A percentile compares a stretch with the other conserved stretches of the same genome.
Evolutionary conservation across 352 stramenopile genomes (phyloP).

Genomic region (Blastocystis sp.): DNA sequence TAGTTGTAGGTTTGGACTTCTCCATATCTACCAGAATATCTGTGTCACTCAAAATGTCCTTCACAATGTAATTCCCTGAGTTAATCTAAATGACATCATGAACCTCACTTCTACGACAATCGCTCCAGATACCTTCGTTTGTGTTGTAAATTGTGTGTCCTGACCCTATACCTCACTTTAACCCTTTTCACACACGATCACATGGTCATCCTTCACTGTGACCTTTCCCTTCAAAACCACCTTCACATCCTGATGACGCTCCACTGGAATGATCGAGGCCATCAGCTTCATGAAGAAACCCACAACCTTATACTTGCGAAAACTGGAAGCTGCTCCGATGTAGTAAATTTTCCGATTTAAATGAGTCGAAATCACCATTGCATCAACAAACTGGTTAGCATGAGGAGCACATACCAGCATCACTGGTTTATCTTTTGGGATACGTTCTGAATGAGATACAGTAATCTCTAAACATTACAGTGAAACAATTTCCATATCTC

Average conservation of each 20-base stretch:
- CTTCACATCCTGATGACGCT: constrained; percentile 60
- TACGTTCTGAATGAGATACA: constrained; percentile 33
- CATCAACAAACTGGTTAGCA: constrained; percentile 61
- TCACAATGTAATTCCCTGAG: constrained; percentile 37
- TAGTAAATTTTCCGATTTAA: constrained; percentile 59
- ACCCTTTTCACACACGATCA: not conserved
- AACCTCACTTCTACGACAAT: not conserved
- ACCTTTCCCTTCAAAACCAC: constrained; percentile 5
- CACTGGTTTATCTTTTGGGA: constrained; percentile 59
- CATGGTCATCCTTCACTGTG: constrained; percentile 17
- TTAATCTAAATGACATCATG: not conserved
- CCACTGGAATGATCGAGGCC: constrained; percentile 53
- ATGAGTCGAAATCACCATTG: constrained; percentile 58
- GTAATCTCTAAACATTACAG: constrained; percentile 45
- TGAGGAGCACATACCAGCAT: constrained; percentile 61
- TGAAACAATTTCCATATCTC: not conserved
- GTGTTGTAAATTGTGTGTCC: constrained; percentile 13
- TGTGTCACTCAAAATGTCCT: not conserved
- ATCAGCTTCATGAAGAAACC: constrained; percentile 63
- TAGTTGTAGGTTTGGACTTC: constrained; percentile 5
- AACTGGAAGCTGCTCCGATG: constrained; percentile 54
- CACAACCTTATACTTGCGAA: constrained; percentile 57
- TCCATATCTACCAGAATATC: not conserved
- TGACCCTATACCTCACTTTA: not conserved
- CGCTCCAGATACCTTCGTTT: not conserved